Evolutionary conservation across 768 basidiomycete species (phyloP).

Genomic region (Amanita fuliginea): DNA sequence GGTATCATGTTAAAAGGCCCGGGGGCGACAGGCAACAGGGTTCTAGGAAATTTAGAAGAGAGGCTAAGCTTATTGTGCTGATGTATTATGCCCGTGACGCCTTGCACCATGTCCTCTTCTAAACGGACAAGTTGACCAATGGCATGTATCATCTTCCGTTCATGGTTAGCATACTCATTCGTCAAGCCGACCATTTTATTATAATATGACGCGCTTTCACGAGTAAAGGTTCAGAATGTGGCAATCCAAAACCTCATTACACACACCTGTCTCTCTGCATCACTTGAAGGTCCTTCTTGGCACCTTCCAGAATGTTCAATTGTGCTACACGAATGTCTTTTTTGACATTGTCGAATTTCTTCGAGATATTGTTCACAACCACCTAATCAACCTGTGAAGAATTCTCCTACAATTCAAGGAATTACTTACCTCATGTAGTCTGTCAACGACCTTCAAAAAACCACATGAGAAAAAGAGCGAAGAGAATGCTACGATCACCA

Average conservation of each 20-base stretch:
- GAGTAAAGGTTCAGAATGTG: not conserved
- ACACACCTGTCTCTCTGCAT: slow-evolving; percentile 35
- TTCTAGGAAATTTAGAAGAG: slow-evolving; percentile 38
- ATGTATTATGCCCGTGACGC: slow-evolving; percentile 28
- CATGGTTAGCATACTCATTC: slow-evolving; percentile 35
- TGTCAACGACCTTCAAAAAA: slow-evolving; percentile 31
- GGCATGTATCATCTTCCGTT: slow-evolving; percentile 25
- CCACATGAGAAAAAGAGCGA: not conserved
- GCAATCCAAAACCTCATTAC: not conserved
- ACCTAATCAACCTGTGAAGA: slow-evolving; percentile 21
- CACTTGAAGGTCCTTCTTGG: slow-evolving; percentile 29
- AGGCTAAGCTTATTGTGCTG: slow-evolving; percentile 38
- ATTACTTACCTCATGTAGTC: slow-evolving; percentile 33
- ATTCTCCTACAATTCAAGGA: not conserved
- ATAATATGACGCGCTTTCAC: slow-evolving; percentile 35
- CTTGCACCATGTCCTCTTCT: slow-evolving; percentile 22
- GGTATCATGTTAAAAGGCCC: not conserved
- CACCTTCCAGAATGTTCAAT: slow-evolving; percentile 33
- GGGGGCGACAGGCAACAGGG: slow-evolving; percentile 24
- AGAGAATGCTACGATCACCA: slow-evolving; percentile 7
- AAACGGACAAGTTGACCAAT: slow-evolving; percentile 32
- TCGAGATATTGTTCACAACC: slow-evolving; percentile 32
- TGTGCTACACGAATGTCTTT: slow-evolving; percentile 33
- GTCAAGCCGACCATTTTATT: slow-evolving; percentile 46
- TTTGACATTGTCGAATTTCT: slow-evolving; percentile 35